phyloP scores from a whole-genome alignment of 805 yeast species.

The Wickerhamiella australiensis region DNA sequence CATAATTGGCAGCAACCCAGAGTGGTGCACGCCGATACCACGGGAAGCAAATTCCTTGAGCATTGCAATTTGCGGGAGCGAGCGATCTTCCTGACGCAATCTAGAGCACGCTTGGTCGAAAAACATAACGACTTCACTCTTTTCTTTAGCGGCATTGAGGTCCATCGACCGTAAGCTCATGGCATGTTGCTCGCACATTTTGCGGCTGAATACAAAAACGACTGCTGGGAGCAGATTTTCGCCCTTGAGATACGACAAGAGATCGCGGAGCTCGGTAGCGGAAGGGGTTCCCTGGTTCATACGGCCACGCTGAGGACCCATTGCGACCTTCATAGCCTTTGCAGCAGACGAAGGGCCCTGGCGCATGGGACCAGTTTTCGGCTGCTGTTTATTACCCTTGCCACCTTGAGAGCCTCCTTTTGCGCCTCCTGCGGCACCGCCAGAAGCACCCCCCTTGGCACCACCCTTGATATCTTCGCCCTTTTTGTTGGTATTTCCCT shows the following conservation, averaged over 20 bases:
- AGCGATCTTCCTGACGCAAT: conserved; percentile 82
- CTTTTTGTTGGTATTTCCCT: conserved; percentile 23
- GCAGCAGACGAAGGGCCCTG: conserved; percentile 22
- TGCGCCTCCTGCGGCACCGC: conserved; percentile 29
- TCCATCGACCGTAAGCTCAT: conserved; percentile 60
- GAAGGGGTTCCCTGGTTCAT: conserved; percentile 54
- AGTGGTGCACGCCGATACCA: conserved; percentile 94
- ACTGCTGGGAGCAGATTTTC: conserved; percentile 80
- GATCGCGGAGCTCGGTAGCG: conserved; percentile 62
- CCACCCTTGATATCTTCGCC: conserved; percentile 21
- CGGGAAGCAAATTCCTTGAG: conserved; percentile 55
- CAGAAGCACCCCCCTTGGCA: conserved; percentile 19
- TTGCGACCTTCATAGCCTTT: conserved; percentile 23
- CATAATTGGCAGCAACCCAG: conserved; percentile 84
- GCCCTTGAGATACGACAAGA: conserved; percentile 58
- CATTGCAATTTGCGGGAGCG: conserved; percentile 78
- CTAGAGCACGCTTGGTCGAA: conserved; percentile 81
- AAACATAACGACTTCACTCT: conserved; percentile 86
- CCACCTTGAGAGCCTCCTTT: conserved; percentile 24
- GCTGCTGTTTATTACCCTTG: conserved; percentile 16
- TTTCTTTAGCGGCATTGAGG: conserved; percentile 72
- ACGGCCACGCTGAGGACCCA: conserved; percentile 27
- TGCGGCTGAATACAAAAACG: conserved; percentile 84
- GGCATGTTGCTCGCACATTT: conserved; percentile 88
- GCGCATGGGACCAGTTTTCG: conserved; percentile 27